Evolutionary conservation across 1,284 basidiomycete genomes (phyloP).

Genomic region (Naganishia liquefaciens): DNA sequence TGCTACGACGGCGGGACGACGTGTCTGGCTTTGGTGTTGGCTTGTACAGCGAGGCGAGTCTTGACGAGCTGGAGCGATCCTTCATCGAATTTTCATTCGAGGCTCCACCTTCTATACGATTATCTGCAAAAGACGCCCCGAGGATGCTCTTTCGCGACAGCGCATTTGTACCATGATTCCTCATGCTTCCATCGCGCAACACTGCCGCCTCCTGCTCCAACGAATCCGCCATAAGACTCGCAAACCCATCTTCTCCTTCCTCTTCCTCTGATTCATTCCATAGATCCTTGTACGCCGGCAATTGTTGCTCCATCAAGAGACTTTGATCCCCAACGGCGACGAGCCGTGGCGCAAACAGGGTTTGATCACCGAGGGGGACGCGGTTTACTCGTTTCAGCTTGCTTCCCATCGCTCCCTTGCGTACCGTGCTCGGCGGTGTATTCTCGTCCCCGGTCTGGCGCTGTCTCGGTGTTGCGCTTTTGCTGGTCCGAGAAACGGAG

Average conservation of each 20-base stretch:
- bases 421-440: not conserved
- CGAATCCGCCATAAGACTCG: conserved; percentile 21
- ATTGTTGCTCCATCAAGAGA: conserved; percentile 19
- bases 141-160: conserved; percentile 12
- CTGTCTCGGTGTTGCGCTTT: conserved; percentile 2
- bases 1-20: conserved; percentile 21
- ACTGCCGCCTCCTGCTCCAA: not conserved
- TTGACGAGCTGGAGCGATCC: conserved; percentile 3
- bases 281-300: conserved; percentile 21
- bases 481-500: not conserved
- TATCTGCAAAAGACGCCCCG: conserved; percentile 1
- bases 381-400: not conserved
- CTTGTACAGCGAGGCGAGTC: conserved; percentile 22
- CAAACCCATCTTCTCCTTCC: conserved; percentile 14
- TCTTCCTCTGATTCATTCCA: conserved; percentile 19
- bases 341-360: conserved; percentile 18
- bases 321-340: conserved; percentile 7
- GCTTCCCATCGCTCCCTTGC: not conserved
- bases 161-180: not conserved
- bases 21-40: conserved; percentile 24
- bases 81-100: not conserved
- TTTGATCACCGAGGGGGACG: conserved; percentile 11
- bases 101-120: not conserved
- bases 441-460: conserved; percentile 4
- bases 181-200: conserved; percentile 14